A percentile compares a stretch with the other conserved stretches of the same genome.
Evolutionary conservation across 2,329 filamentous ascomycete species (phyloP).

Genomic region (Colletotrichum sojae): DNA sequence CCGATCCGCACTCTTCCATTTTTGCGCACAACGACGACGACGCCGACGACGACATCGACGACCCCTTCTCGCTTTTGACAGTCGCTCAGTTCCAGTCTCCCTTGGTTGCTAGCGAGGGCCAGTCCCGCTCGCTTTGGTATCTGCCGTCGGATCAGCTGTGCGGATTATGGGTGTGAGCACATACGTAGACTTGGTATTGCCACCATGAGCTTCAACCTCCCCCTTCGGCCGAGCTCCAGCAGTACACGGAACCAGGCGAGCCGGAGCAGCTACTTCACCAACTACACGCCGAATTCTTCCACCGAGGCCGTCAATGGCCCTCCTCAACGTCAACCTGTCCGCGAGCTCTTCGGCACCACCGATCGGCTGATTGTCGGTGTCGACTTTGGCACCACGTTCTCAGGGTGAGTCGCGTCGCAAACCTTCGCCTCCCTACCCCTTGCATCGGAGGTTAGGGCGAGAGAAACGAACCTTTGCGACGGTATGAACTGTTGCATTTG

Average conservation of each 20-base stretch:
- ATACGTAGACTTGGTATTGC: slow-evolving; percentile 35
- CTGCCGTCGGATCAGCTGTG: slow-evolving; percentile 8
- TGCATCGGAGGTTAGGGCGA: background rate
- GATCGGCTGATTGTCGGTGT: slow-evolving; percentile 83
- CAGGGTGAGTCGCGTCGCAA: slow-evolving; percentile 68
- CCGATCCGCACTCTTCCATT: slow-evolving; percentile 22
- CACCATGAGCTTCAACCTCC: slow-evolving; percentile 66
- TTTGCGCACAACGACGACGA: slow-evolving; percentile 25
- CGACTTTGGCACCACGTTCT: slow-evolving; percentile 89
- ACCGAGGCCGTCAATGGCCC: slow-evolving; percentile 75
- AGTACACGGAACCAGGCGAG: slow-evolving; percentile 69
- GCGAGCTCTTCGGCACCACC: slow-evolving; percentile 65
- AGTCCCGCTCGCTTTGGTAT: slow-evolving; percentile 32
- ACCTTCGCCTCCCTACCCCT: too few relatives aligned
- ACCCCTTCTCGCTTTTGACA: background rate
- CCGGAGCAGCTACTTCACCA: slow-evolving; percentile 70
- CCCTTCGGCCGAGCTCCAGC: slow-evolving; percentile 61
- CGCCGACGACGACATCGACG: slow-evolving; percentile 13
- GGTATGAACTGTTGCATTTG: background rate
- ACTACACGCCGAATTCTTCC: slow-evolving; percentile 67
- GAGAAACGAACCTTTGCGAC: background rate
- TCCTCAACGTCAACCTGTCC: slow-evolving; percentile 68
- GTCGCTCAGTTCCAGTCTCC: background rate
- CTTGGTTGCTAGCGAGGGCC: slow-evolving; percentile 26
- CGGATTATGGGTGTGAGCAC: slow-evolving; percentile 38